Conservation (phyloP, 2,329 filamentous ascomycete species). For the Gaeumannomyces sp. region DNA sequence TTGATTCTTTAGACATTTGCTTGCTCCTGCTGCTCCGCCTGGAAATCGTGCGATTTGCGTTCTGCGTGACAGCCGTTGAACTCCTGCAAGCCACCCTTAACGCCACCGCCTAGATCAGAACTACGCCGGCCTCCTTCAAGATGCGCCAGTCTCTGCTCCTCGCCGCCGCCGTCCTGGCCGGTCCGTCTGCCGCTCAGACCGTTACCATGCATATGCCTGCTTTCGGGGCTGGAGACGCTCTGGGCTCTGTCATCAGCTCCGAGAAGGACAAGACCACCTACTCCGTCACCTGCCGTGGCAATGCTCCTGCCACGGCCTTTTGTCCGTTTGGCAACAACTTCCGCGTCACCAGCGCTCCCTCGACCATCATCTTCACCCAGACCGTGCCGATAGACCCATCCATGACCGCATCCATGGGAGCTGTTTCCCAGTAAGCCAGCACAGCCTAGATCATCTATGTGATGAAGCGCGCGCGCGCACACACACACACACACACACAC, state of each 20-base stretch:
- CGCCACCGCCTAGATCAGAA: no score
- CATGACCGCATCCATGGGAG: background rate
- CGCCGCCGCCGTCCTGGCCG: constrained; percentile 7
- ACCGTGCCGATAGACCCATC: background rate
- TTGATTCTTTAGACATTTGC: background rate
- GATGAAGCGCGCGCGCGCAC: no score
- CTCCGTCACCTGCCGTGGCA: constrained; percentile 1
- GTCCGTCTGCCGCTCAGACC: constrained; percentile 8
- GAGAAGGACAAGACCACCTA: constrained; percentile 19
- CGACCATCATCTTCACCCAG: background rate
- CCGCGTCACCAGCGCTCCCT: background rate
- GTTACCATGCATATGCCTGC: constrained; percentile 17
- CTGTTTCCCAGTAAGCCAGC: background rate
- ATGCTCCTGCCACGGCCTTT: background rate
- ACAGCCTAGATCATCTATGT: no score
- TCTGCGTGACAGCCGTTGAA: no score
- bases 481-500: no score
- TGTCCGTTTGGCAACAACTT: background rate
- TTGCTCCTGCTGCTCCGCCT: background rate
- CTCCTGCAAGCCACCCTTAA: no score
- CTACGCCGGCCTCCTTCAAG: background rate
- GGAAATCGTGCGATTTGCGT: no score
- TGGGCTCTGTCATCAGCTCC: constrained; percentile 21
- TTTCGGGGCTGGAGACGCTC: constrained; percentile 11
- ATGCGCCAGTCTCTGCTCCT: constrained; percentile 1